Percentiles rank a stretch among this genome's conserved stretches.
Conservation (phyloP, 108 stramenopile species). For the Parmales sp. region DNA sequence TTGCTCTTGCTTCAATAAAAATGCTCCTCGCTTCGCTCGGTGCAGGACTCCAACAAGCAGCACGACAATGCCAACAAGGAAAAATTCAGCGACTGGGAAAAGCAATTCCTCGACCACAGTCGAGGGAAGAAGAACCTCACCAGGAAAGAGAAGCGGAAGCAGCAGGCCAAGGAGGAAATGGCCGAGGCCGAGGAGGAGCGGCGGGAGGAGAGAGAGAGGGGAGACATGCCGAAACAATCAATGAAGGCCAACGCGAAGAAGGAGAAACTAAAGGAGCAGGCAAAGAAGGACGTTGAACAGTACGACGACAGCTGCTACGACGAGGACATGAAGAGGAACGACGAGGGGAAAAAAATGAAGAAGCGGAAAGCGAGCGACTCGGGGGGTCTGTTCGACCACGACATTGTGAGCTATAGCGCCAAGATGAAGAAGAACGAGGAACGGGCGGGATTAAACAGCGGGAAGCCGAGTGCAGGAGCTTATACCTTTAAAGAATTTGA, state of each 20-base stretch:
- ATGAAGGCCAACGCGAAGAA: slow-evolving; percentile 46
- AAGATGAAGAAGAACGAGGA: slow-evolving; percentile 32
- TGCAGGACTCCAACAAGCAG: slow-evolving; percentile 46
- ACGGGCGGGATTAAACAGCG: slow-evolving; percentile 25
- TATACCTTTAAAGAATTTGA: slow-evolving; percentile 51
- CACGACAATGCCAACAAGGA: slow-evolving; percentile 54
- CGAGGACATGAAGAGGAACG: slow-evolving; percentile 29
- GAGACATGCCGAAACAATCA: slow-evolving; percentile 26
- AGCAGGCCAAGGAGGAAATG: slow-evolving; percentile 44
- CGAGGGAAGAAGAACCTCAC: slow-evolving; percentile 77
- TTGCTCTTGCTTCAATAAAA: too few relatives aligned
- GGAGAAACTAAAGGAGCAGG: slow-evolving; percentile 27
- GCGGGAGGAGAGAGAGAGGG: slow-evolving; percentile 27
- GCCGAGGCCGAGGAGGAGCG: slow-evolving; percentile 33
- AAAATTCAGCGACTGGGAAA: background rate
- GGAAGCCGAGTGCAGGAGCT: too few relatives aligned
- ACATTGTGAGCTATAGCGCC: slow-evolving; percentile 43
- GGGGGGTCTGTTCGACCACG: slow-evolving; percentile 61
- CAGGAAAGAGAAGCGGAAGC: slow-evolving; percentile 67
- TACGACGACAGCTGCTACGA: slow-evolving; percentile 25
- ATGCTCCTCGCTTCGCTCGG: background rate
- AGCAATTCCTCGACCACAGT: slow-evolving; percentile 15
- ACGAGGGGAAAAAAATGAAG: slow-evolving; percentile 20
- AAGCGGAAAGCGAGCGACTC: slow-evolving; percentile 61
- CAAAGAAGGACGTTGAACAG: slow-evolving; percentile 26